A percentile compares a stretch with the other conserved stretches of the same genome.
phyloP scores from a whole-genome alignment of 192 early-diverging fungal species.

The Coemansia sp. region DNA sequence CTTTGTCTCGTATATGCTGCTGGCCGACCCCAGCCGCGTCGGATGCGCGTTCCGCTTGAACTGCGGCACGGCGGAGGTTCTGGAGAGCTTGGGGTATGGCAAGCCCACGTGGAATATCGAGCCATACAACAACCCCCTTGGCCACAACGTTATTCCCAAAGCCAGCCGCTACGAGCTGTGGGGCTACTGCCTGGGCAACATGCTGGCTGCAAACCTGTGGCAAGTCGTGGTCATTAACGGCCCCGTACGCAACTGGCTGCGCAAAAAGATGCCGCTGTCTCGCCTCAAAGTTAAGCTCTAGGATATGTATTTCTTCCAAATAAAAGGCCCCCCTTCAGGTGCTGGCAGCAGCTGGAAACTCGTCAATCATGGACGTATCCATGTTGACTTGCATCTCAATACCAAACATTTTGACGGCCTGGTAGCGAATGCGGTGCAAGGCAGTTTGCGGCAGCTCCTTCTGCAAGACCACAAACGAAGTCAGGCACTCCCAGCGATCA shows the following conservation, averaged over 20 bases:
- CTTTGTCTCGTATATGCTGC: constrained; percentile 51
- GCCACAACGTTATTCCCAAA: constrained; percentile 61
- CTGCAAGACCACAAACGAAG: constrained; percentile 43
- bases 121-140: constrained; percentile 48
- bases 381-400: constrained; percentile 50
- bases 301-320: constrained; percentile 1
- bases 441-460: constrained; percentile 44
- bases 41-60: constrained; percentile 72
- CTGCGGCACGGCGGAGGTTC: constrained; percentile 56
- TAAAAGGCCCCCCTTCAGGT: no score
- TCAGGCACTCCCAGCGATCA: constrained; percentile 49
- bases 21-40: constrained; percentile 67
- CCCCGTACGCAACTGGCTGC: constrained; percentile 39
- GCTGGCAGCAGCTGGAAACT: constrained; percentile 6
- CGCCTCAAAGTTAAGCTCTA: constrained; percentile 48
- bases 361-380: constrained; percentile 41
- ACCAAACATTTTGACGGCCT: constrained; percentile 39
- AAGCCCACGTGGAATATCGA: constrained; percentile 37
- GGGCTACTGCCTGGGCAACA: constrained; percentile 53
- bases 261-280: constrained; percentile 24
- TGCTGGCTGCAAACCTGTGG: constrained; percentile 35
- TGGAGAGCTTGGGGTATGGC: constrained; percentile 34
- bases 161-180: constrained; percentile 55
- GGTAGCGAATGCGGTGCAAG: constrained; percentile 45
- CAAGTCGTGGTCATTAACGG: constrained; percentile 54